Evolutionary conservation across 441 rosid genomes (phyloP).

Genomic region (Hypseocharis bilobata): DNA sequence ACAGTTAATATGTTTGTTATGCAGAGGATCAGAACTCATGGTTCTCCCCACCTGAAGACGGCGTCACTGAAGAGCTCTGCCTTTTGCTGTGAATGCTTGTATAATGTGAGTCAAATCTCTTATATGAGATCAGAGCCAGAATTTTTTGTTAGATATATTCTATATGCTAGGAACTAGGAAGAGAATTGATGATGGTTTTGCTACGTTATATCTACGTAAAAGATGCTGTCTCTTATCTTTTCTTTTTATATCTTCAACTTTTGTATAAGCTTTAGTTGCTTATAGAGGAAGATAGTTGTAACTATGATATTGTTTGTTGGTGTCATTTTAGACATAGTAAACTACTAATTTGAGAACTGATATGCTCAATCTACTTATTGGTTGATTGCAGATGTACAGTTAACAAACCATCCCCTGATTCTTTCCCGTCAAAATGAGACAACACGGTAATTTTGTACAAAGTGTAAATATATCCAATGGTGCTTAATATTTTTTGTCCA

Average conservation of each 20-base stretch:
- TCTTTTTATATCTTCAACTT: too few species aligned
- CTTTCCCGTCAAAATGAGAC: constrained; percentile 25
- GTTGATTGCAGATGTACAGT: constrained; percentile 38
- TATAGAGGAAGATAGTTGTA: neutral
- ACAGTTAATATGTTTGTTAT: neutral
- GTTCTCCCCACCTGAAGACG: constrained; percentile 1
- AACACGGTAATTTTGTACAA: constrained; percentile 28
- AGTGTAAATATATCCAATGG: constrained; percentile 27
- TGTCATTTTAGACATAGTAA: neutral
- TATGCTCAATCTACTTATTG: neutral
- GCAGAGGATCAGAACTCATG: constrained; percentile 7
- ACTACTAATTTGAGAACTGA: neutral
- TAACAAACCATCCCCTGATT: constrained; percentile 22
- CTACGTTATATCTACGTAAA: too few species aligned
- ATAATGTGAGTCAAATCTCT: constrained; percentile 21
- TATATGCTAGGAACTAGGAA: neutral
- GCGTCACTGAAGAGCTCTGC: neutral
- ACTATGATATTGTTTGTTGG: neutral
- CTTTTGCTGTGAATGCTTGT: neutral
- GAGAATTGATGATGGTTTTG: neutral
- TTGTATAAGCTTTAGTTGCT: too few species aligned
- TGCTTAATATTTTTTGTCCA: constrained; percentile 9
- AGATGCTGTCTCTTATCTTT: too few species aligned
- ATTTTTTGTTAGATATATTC: neutral
- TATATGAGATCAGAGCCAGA: neutral